phyloP scores from a whole-genome alignment of 352 stramenopile genomes.

The Phytopythium kandeliae region DNA sequence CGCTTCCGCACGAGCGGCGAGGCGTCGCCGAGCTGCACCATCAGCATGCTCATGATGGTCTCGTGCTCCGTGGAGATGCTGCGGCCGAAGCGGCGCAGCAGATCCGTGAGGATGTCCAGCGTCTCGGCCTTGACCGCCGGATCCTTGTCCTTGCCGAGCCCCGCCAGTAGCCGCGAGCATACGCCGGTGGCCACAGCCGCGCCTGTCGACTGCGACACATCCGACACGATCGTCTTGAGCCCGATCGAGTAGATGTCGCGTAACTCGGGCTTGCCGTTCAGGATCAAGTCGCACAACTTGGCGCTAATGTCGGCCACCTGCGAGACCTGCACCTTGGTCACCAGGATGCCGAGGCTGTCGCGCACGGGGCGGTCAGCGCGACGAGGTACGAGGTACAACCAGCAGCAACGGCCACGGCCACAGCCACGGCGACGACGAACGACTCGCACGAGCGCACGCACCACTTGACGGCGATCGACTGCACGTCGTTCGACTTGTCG shows the following conservation, averaged over 20 bases:
- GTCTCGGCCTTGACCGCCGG: conserved; percentile 90
- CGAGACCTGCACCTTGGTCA: conserved; percentile 94
- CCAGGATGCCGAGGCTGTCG: conserved; percentile 88
- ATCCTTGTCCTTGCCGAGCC: conserved; percentile 63
- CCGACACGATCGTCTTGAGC: conserved; percentile 94
- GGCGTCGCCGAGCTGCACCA: conserved; percentile 77
- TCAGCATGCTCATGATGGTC: conserved; percentile 84
- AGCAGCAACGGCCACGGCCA: no score
- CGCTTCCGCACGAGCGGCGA: conserved; percentile 94
- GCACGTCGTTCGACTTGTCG: conserved; percentile 98
- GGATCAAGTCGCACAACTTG: conserved; percentile 95
- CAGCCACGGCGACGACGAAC: no score
- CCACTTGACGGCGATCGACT: conserved; percentile 92
- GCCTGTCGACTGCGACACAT: conserved; percentile 91
- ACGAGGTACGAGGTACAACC: no score
- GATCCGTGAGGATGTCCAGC: conserved; percentile 96
- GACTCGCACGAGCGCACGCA: conserved; percentile 20
- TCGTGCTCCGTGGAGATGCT: conserved; percentile 86
- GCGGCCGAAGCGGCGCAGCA: conserved; percentile 95
- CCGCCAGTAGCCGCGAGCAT: conserved; percentile 58
- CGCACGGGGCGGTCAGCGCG: no score
- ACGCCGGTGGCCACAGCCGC: conserved; percentile 72
- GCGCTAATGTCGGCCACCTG: conserved; percentile 97
- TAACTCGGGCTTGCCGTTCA: conserved; percentile 95
- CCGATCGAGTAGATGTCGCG: conserved; percentile 99